A percentile compares a stretch with the other conserved stretches of the same genome.
Conservation (phyloP, 495 filamentous ascomycete genomes). For the Penicillium fimorum region DNA sequence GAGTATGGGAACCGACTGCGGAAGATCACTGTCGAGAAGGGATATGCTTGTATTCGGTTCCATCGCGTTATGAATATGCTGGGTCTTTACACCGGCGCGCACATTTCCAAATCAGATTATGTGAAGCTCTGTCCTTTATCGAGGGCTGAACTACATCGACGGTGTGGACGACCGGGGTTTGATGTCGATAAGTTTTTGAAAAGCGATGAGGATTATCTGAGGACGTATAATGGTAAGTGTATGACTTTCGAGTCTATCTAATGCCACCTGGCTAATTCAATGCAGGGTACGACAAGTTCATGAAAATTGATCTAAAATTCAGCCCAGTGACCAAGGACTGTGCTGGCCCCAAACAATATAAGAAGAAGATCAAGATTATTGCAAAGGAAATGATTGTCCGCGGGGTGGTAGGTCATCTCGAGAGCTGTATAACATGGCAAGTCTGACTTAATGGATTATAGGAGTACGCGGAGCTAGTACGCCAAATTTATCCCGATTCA, state of each 20-base stretch:
- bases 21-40: conserved; percentile 37
- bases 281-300: conserved; percentile 10
- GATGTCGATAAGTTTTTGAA: conserved; percentile 10
- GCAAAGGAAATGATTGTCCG: conserved; percentile 9
- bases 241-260: neutral
- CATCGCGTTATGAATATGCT: conserved; percentile 12
- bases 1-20: conserved; percentile 49
- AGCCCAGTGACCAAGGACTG: conserved; percentile 8
- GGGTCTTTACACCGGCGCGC: neutral
- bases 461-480: conserved; percentile 9
- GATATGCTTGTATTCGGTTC: conserved; percentile 18
- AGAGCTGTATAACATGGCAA: neutral
- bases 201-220: conserved; percentile 7
- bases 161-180: conserved; percentile 4
- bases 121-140: conserved; percentile 3
- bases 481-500: conserved; percentile 11
- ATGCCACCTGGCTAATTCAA: neutral
- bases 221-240: conserved; percentile 8
- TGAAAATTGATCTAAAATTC: conserved; percentile 12
- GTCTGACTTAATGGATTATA: neutral
- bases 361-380: conserved; percentile 10
- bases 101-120: conserved; percentile 6
- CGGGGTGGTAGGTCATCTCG: conserved; percentile 2
- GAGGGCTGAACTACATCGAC: conserved; percentile 7
- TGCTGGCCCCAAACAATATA: conserved; percentile 8